Conservation (phyloP, 495 filamentous ascomycete genomes). For the Penicillium paradoxum region DNA sequence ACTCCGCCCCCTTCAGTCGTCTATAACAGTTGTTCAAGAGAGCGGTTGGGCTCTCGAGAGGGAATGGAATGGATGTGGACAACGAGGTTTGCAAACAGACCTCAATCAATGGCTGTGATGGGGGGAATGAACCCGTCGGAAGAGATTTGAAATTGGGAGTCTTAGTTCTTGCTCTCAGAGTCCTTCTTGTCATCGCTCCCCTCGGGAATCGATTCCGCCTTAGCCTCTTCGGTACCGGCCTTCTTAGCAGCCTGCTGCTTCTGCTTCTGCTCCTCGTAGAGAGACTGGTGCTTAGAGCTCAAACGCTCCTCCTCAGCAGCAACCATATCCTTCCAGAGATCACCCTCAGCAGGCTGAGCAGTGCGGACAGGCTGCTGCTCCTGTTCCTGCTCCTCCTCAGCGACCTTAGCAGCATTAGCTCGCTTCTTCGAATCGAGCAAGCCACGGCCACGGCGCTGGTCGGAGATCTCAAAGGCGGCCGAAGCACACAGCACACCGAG, state of each 20-base stretch:
- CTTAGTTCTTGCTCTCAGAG: slow-evolving; percentile 14
- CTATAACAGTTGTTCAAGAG: not conserved
- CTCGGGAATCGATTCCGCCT: slow-evolving; percentile 14
- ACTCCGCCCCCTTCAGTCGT: not conserved
- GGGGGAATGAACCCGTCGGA: not conserved
- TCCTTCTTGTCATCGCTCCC: slow-evolving; percentile 12
- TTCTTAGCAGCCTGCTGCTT: slow-evolving; percentile 12
- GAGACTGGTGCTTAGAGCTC: slow-evolving; percentile 49
- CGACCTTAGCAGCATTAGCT: slow-evolving; percentile 1
- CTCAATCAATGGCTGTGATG: not conserved
- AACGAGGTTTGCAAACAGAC: not conserved
- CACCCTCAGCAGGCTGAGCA: slow-evolving; percentile 60
- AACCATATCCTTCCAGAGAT: slow-evolving; percentile 90
- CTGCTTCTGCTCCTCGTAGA: slow-evolving; percentile 31
- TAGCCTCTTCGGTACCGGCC: slow-evolving; percentile 4
- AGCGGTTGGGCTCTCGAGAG: not conserved
- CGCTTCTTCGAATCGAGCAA: slow-evolving; percentile 47
- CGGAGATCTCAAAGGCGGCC: slow-evolving; percentile 84
- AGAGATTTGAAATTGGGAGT: not conserved
- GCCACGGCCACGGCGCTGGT: slow-evolving; percentile 70
- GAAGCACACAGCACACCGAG: slow-evolving; percentile 81
- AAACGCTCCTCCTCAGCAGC: slow-evolving; percentile 68
- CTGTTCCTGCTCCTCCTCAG: slow-evolving; percentile 45
- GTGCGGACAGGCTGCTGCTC: slow-evolving; percentile 69
- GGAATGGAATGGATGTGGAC: not conserved